Evolutionary conservation across 2,329 filamentous ascomycete genomes (phyloP), one percentile per base, ranked within the genome.

Genomic region (Dendryphion nanum): DNA sequence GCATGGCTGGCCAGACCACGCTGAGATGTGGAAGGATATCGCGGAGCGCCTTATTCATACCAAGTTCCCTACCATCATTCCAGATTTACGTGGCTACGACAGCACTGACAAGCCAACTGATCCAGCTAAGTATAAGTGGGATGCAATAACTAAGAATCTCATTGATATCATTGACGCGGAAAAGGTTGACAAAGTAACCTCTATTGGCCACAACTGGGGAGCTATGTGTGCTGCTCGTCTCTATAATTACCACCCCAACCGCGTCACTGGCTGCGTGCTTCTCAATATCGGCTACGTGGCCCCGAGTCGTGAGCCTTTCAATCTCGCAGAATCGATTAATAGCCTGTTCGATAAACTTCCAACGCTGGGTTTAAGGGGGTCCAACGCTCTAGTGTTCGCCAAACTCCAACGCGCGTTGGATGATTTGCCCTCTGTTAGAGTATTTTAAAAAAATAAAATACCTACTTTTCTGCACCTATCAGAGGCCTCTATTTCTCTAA

Each of bases 181-280:
- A 38, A 41, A 37, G n/a, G 28, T 42, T 26, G 18, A 34, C 8
- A 49, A 50, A n/a, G 33, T 53, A 32, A 60, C 76, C 37, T 61
- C 69, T 3, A 57, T 75, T 20, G 74, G 73, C 30, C 74, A 76
- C 43, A 74, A 77, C 50, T 77, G 72, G 73, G 74, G 74, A 26
- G 64, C 66, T 13, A 42, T 38, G 6, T 42, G 69, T 8, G 64
- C 67, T 1, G 62, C 68, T 37, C 63, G 71, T 12, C 41, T 74
- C 12, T 73, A 68, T 46, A 61, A 70, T 33, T 68, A 66, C 44
- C 50, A 69, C 36, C 68, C 65, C 0, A 52, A 66, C 2, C 63
- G 69, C 10, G 66, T 73, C 5, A 33, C 51, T 4, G 72, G 67
- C n/a, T 47, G 76, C 2, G 51, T 67, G 5, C 57, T 73, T 41